Conservation (phyloP, 495 filamentous ascomycete genomes). For the Neurospora africana region DNA sequence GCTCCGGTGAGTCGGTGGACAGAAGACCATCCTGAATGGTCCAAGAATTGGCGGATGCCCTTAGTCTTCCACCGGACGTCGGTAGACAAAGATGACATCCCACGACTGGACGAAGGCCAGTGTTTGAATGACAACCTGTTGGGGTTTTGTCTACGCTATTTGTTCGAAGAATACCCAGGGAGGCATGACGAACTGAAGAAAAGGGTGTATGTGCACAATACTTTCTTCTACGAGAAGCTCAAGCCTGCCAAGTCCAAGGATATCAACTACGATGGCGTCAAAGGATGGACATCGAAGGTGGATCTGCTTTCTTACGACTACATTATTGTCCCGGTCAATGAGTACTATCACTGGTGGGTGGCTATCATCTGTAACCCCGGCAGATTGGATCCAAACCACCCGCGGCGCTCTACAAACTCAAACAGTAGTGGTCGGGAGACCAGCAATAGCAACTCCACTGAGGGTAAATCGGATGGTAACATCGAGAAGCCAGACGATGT, state of each 20-base stretch:
- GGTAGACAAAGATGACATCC: conserved; percentile 69
- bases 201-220: conserved; percentile 78
- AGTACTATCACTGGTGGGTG: conserved; percentile 82
- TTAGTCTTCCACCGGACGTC: conserved; percentile 62
- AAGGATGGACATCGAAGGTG: conserved; percentile 79
- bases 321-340: conserved; percentile 85
- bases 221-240: conserved; percentile 78
- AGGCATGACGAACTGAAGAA: conserved; percentile 46
- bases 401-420: neutral
- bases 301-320: conserved; percentile 83
- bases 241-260: conserved; percentile 32
- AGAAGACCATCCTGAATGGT: conserved; percentile 30
- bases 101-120: conserved; percentile 69
- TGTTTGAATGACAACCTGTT: conserved; percentile 91
- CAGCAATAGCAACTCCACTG: neutral
- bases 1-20: conserved; percentile 27
- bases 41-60: conserved; percentile 39
- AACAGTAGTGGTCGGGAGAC: neutral
- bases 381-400: conserved; percentile 30
- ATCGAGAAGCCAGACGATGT: neutral
- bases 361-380: conserved; percentile 90
- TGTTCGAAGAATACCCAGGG: conserved; percentile 53
- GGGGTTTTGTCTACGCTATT: conserved; percentile 69
- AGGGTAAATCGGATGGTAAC: neutral
- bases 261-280: conserved; percentile 72